These are phyloP conservation scores for Berkeleyomyces rouxiae DNA, from an alignment of 2,329 filamentous ascomycete species.

Conservation along the genomic window DNA sequence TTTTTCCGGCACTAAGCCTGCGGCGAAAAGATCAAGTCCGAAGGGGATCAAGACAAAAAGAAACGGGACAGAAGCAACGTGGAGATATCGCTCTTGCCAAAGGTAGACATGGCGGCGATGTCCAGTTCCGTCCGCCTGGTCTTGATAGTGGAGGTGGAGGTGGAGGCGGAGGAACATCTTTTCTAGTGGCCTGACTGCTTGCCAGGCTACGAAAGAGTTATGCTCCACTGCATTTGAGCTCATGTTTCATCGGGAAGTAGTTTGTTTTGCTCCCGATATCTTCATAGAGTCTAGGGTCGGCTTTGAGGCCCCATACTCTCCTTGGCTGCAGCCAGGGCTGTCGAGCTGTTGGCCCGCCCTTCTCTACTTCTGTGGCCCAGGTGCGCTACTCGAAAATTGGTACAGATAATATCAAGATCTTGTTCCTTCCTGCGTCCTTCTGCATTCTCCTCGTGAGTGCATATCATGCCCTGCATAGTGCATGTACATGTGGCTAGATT, in stretches of 20 bases:
- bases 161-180: no score
- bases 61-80: no score
- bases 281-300: not conserved
- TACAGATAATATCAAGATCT: not conserved
- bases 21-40: not conserved
- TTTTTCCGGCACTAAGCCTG: not conserved
- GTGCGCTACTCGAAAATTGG: not conserved
- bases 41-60: not conserved
- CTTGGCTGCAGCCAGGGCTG: not conserved
- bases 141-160: no score
- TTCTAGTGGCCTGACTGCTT: not conserved
- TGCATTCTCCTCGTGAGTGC: not conserved
- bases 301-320: not conserved
- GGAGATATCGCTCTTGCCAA: not conserved
- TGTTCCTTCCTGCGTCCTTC: not conserved
- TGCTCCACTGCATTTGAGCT: not conserved
- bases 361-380: no score
- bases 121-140: no score
- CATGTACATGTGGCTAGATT: not conserved
- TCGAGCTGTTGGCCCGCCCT: no score
- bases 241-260: not conserved
- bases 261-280: not conserved
- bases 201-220: not conserved
- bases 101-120: no score
- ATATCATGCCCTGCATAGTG: not conserved